Base-by-base conservation (phyloP, 2,329 filamentous ascomycete species). In the Ophiostoma himal-ulmi region DNA sequence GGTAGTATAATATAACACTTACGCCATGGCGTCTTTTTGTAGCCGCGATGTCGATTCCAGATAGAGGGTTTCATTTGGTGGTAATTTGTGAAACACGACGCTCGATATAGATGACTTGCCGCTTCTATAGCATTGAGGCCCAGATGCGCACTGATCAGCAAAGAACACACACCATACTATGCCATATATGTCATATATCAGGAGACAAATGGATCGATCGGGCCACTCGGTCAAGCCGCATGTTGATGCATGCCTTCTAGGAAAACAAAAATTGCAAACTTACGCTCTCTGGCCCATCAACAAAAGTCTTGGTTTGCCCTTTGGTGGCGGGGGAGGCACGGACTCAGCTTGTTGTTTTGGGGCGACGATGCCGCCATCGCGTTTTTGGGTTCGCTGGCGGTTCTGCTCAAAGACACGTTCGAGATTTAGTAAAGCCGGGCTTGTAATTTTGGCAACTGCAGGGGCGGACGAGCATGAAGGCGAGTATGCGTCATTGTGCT, bases 81-180 rank as follows among this genome's bases (percentile, higher is more conserved):
- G 93, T 77, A 98, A 89, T 79, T 99, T 99, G 81, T 98, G 94
- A 77, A 99, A 98, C n/a, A 99, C 94, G 67, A 99, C 96, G 77
- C 93, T 98, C 36, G 94, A 95, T 78, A 99, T 98, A 6, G 95
- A 99, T 0, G 95, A 98, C 79, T 99, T 99, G 72, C 95, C 95
- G 78, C 94, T 97, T 82, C 95, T 99, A 75, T 34, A 57, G 20
- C 52, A 34, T 62, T 62, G 57, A 26, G 57, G 57, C 26, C 57
- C 26, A 62, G 34, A 22, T 11, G 57, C 57, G 3, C 57, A 68
- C 22, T 52, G 11, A 62, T 70, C n/a, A 67, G 70, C 37, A 36
- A 48, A 34, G 11, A 22, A 22, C 11, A 54, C 44, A 17, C n/a
- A 41, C 65, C 37, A 48, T 20, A 48, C n/a, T 48, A 48, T 48